Base-by-base conservation (phyloP, 2,329 filamentous ascomycete species). In the Exophiala bonariae region DNA sequence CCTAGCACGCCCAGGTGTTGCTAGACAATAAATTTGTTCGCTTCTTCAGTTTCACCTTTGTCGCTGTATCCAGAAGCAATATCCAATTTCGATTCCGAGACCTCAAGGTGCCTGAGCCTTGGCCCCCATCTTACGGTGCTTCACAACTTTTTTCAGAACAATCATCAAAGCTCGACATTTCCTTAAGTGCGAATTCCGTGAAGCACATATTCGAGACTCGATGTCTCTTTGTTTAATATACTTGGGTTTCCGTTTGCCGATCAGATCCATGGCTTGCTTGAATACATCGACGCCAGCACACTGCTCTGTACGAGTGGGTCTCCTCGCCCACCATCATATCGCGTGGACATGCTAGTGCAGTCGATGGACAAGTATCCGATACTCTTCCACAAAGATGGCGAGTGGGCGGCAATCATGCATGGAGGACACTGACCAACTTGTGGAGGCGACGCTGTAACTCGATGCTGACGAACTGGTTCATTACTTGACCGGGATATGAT, bases 41-140 rank as follows among this genome's bases (percentile, higher is more conserved):
- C 72, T 14, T 67, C 63, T 8, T 72, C 70, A 75, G 49, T 18
- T n/a, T 14, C 16, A 2, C 36, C 37, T n/a, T 33, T 45, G 37
- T 13, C 11, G 7, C 40, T 35, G 22, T 53, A 42, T 40, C 50
- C 51, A 18, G 30, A 20, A 3, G 47, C 50, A 1, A 51, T 47
- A 40, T 32, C 51, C n/a, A 47, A 54, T 47, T 79, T 77, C 59
- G 66, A 78, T 52, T 78, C 79, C 58, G 77, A 79, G 41, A 75
- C 74, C 0, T 70, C 74, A 2, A 61, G 76, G 0, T 65, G 69
- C 0, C 2, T 73, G 73, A 1, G 65, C 65, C 0, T 51, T 76
- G 6, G 69, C 73, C 2, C 41, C 51, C 7, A n/a, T 51, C 11
- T 31, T 51, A 16, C 46, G 47, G 30, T 34, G 51, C 3, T 47